Conservation (phyloP, 345 rosid genomes). For the thale cress (Arabidopsis thaliana) region DNA sequence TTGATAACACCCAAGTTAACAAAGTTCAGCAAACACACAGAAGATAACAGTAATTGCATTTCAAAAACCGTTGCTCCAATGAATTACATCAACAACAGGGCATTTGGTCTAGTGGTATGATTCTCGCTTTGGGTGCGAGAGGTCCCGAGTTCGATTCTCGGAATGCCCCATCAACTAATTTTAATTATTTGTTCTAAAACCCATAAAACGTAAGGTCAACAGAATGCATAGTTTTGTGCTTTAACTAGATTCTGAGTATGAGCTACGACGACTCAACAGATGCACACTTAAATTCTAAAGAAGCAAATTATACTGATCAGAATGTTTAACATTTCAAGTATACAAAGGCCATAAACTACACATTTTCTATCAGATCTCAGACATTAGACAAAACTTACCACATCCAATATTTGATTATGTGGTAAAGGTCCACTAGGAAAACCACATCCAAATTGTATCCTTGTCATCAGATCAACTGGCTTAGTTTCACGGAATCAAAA, state of each 20-base stretch:
- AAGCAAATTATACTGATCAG: neutral
- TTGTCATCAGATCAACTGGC: conserved; percentile 14
- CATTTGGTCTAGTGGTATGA: conserved; percentile 11
- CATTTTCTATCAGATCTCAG: conserved; percentile 4
- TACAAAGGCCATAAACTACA: conserved; percentile 6
- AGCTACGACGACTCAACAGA: neutral
- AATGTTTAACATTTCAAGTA: neutral
- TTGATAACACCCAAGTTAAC: neutral
- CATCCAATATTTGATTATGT: neutral
- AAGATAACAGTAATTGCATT: neutral
- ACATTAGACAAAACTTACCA: conserved; percentile 14
- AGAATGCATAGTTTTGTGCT: conserved; percentile 2
- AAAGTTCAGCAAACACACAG: neutral
- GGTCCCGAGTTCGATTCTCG: conserved; percentile 44
- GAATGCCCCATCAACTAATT: conserved; percentile 32
- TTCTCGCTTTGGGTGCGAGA: conserved; percentile 38
- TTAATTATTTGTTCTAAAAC: neutral
- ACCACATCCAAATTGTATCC: conserved; percentile 16
- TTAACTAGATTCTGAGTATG: neutral
- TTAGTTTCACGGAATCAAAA: neutral
- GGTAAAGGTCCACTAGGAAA: conserved; percentile 3
- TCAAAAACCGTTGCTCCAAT: conserved; percentile 9
- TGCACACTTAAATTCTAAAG: neutral
- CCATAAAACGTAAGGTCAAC: neutral
- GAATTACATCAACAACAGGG: conserved; percentile 9